These are phyloP conservation scores for Zoysia matrella DNA, from an alignment of 202 grass and related monocot genomes.

Conservation along the genomic window DNA sequence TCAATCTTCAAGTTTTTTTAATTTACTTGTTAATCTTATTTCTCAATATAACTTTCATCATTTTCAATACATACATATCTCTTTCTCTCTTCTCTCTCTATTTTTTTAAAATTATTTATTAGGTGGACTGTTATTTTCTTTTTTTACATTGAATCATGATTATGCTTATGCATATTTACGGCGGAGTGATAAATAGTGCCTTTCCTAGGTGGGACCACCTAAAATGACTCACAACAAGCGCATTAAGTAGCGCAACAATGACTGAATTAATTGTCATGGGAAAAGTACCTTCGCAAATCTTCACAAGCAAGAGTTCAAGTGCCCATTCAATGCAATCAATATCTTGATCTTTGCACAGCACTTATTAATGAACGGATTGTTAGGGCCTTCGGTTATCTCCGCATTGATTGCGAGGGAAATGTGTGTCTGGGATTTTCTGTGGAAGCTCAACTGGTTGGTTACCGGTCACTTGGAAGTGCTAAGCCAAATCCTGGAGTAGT, in stretches of 20 bases:
- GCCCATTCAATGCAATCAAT: slow-evolving; percentile 54
- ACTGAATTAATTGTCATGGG: slow-evolving; percentile 39
- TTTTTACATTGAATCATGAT: too few species aligned
- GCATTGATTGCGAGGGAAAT: too few species aligned
- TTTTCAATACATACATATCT: too few species aligned
- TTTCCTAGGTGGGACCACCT: slow-evolving; percentile 8
- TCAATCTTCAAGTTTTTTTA: too few species aligned
- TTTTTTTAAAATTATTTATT: too few species aligned
- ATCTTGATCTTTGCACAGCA: slow-evolving; percentile 36
- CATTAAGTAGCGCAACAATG: slow-evolving; percentile 32
- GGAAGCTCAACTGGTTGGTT: not conserved
- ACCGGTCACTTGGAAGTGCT: not conserved
- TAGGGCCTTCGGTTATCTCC: slow-evolving; percentile 48
- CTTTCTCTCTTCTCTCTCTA: too few species aligned
- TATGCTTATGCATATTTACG: too few species aligned
- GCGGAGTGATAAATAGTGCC: not conserved
- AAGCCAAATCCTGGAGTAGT: too few species aligned
- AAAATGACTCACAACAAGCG: slow-evolving; percentile 48
- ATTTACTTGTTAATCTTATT: too few species aligned
- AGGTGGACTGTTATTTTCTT: too few species aligned
- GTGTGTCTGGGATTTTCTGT: slow-evolving; percentile 22
- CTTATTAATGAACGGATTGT: slow-evolving; percentile 52
- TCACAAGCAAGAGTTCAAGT: slow-evolving; percentile 52
- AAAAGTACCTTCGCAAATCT: slow-evolving; percentile 56
- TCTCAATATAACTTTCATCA: too few species aligned